Evolutionary conservation across 2,329 filamentous ascomycete genomes (phyloP).

Genomic region (Beauveria australis): DNA sequence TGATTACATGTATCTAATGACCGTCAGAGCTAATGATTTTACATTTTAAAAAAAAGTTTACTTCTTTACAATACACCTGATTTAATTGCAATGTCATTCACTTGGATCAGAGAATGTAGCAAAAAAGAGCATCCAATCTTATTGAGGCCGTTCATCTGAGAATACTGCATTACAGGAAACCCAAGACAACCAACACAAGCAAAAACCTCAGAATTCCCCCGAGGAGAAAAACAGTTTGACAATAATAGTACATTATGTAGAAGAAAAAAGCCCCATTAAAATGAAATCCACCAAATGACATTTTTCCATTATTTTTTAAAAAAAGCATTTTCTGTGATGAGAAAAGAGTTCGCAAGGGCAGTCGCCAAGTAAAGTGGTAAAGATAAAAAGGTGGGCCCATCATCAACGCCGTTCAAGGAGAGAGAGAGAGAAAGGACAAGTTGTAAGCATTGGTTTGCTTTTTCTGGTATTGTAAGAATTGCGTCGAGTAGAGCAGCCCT

Average conservation of each 20-base stretch:
- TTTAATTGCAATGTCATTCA: not conserved
- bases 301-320: not conserved
- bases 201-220: not conserved
- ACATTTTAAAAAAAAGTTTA: too few relatives aligned
- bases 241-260: constrained; percentile 1
- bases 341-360: not conserved
- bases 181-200: not conserved
- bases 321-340: not conserved
- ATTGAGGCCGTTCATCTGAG: not conserved
- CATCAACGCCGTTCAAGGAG: not conserved
- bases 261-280: not conserved
- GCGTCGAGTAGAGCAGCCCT: too few relatives aligned
- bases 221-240: not conserved
- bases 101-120: not conserved
- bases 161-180: not conserved
- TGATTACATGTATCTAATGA: too few relatives aligned
- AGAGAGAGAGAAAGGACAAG: too few relatives aligned
- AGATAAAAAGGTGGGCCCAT: not conserved
- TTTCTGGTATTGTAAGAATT: too few relatives aligned
- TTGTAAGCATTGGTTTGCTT: too few relatives aligned
- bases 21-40: too few relatives aligned
- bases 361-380: not conserved
- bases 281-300: not conserved
- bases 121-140: constrained; percentile 4
- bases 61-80: too few relatives aligned